These are phyloP conservation scores for Candida nanaspora DNA, from an alignment of 805 yeast species.

Conservation along the genomic window DNA sequence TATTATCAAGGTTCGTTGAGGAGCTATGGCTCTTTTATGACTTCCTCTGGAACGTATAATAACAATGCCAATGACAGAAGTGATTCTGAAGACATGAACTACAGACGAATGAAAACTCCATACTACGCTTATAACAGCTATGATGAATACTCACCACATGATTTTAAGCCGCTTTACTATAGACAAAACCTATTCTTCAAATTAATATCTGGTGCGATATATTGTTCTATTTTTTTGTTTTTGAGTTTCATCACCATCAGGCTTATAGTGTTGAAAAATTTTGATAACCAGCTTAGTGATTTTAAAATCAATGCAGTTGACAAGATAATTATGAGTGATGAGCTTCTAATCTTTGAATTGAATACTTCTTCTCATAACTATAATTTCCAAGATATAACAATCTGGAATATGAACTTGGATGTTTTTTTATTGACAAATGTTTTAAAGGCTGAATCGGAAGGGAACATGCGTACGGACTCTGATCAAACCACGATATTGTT, in stretches of 20 bases:
- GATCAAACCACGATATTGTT: constrained; percentile 23
- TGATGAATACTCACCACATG: constrained; percentile 24
- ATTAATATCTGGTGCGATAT: constrained; percentile 9
- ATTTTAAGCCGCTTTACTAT: constrained; percentile 22
- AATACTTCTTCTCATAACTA: constrained; percentile 16
- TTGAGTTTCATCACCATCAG: constrained; percentile 8
- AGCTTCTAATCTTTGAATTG: constrained; percentile 25
- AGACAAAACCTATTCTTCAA: constrained; percentile 16
- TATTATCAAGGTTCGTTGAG: background rate
- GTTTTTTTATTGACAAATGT: constrained; percentile 23
- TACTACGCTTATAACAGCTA: constrained; percentile 1
- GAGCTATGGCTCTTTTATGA: constrained; percentile 2
- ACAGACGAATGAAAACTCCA: background rate
- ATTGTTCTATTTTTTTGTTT: constrained; percentile 6
- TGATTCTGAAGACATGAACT: background rate
- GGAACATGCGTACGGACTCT: constrained; percentile 1
- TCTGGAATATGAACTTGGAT: constrained; percentile 27
- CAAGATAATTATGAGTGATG: constrained; percentile 24
- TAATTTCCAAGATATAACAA: constrained; percentile 24
- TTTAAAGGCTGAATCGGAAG: constrained; percentile 4
- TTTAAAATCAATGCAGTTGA: constrained; percentile 19
- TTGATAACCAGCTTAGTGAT: constrained; percentile 17
- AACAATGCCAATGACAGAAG: background rate
- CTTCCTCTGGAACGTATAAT: background rate
- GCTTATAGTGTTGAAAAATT: constrained; percentile 18